Base-by-base conservation (phyloP, 2,329 filamentous ascomycete species). In the Alternaria postmessia region DNA sequence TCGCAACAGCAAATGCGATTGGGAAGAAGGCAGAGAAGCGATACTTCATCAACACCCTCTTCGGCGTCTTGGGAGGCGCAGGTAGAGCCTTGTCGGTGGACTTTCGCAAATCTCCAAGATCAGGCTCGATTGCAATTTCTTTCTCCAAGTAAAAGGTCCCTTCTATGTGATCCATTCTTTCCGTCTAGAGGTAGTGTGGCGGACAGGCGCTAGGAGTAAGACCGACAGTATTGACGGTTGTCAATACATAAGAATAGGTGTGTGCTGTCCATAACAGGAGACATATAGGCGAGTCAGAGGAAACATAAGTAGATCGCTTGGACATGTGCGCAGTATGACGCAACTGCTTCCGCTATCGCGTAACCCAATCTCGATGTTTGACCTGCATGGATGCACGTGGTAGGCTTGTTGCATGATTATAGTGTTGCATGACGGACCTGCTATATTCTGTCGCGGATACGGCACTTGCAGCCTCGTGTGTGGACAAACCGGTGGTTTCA, bases 71-170 rank as follows among this genome's bases (percentile, higher is more conserved):
- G 2, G 69, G 67, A 3, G 58, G 61, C 5, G 57, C 57, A 11
- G 70, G 66, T 9, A 71, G 54, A 22, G 67, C 64, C 54, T 67
- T 70, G 44, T 60, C 63, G 3, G 54, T 67, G 12, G 66, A 70
- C 52, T 61, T 57, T 52, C 67, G 55, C 48, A 64, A 62, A 38
- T 71, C 70, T 46, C 64, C 68, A 20, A 72, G 52, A 43, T 72
- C 69, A 12, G 65, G 68, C 48, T 67, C 61, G 26, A 71, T 63
- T 7, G 24, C 43, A 3, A 64, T 57, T n/a, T 65, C 41, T 22
- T 46, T 64, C 14, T 65, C 58, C 8, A 61, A 49, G 47, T 57
- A 62, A 12, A 60, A 57, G 3, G 43, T 49, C 9, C 48, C 39
- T 3, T 61, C 53, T 24, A 59, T 62, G 24, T 49, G 32, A 32